phyloP scores from a whole-genome alignment of 202 grass and related monocot species.

The Carex sylvatica region DNA sequence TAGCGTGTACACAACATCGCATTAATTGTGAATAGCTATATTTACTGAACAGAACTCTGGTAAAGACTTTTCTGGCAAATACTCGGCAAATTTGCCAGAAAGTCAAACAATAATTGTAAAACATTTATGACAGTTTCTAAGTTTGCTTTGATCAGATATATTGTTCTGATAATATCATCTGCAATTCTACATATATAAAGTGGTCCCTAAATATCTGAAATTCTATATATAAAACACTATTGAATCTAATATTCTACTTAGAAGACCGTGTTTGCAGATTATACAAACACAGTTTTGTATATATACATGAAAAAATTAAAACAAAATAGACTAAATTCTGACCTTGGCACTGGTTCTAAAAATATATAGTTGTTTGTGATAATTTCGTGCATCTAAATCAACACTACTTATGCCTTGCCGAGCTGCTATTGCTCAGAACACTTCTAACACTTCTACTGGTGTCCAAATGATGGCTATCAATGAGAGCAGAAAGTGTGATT shows the following conservation, averaged over 20 bases:
- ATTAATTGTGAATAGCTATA: neutral
- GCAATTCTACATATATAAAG: neutral
- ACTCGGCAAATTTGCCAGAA: no score
- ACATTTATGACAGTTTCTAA: neutral
- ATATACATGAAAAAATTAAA: slow-evolving; percentile 15
- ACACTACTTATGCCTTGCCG: neutral
- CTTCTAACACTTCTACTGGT: neutral
- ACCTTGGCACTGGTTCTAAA: neutral
- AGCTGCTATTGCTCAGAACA: neutral
- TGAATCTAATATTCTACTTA: slow-evolving; percentile 7
- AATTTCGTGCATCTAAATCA: slow-evolving; percentile 2
- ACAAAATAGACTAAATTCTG: neutral
- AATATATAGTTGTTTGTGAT: neutral
- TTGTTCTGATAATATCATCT: neutral
- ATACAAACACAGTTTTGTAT: neutral
- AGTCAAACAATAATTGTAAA: neutral
- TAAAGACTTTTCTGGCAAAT: neutral
- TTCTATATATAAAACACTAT: neutral
- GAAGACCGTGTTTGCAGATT: neutral
- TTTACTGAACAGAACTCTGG: neutral
- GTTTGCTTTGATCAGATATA: neutral
- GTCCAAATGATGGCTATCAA: slow-evolving; percentile 60
- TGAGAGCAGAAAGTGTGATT: slow-evolving; percentile 83
- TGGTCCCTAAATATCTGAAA: neutral
- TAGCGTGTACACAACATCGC: neutral